Conservation (phyloP, 2,329 filamentous ascomycete species). For the Metarhizium sp. region DNA sequence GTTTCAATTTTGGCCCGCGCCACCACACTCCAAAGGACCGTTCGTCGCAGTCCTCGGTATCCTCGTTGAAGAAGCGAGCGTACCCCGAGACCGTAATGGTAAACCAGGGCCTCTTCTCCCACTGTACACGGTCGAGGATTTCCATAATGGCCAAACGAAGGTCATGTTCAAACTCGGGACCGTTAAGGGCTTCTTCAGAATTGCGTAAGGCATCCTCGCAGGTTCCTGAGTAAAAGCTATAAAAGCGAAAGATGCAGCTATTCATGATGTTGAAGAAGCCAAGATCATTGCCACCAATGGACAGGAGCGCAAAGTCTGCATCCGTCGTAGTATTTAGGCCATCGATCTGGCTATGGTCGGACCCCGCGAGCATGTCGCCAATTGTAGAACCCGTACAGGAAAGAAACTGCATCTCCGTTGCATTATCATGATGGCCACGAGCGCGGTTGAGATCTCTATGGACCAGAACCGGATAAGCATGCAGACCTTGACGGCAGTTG, state of each 20-base stretch:
- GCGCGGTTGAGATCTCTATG: constrained; percentile 24
- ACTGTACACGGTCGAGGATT: constrained; percentile 31
- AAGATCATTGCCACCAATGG: constrained; percentile 39
- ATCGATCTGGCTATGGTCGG: constrained; percentile 31
- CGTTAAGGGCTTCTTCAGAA: constrained; percentile 22
- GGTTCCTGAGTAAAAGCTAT: constrained; percentile 36
- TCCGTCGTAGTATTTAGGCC: constrained; percentile 26
- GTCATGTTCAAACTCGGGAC: constrained; percentile 28
- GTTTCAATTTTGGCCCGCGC: constrained; percentile 30
- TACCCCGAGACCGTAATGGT: constrained; percentile 36
- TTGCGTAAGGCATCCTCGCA: constrained; percentile 30
- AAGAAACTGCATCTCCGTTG: constrained; percentile 29
- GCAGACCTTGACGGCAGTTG: constrained; percentile 30
- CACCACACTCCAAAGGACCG: constrained; percentile 37
- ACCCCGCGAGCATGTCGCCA: constrained; percentile 26
- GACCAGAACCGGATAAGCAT: constrained; percentile 33
- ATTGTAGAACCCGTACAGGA: constrained; percentile 38
- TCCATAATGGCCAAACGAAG: constrained; percentile 30
- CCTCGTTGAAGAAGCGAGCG: constrained; percentile 37
- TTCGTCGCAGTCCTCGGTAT: constrained; percentile 32
- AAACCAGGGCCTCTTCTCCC: constrained; percentile 35
- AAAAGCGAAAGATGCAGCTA: constrained; percentile 40
- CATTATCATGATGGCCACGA: background rate
- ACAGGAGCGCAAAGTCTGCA: constrained; percentile 34
- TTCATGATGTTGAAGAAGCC: constrained; percentile 42